A percentile compares a stretch with the other conserved stretches of the same genome.
Evolutionary conservation across 768 basidiomycete species (phyloP).

Genomic region (Pisolithus tinctorius): DNA sequence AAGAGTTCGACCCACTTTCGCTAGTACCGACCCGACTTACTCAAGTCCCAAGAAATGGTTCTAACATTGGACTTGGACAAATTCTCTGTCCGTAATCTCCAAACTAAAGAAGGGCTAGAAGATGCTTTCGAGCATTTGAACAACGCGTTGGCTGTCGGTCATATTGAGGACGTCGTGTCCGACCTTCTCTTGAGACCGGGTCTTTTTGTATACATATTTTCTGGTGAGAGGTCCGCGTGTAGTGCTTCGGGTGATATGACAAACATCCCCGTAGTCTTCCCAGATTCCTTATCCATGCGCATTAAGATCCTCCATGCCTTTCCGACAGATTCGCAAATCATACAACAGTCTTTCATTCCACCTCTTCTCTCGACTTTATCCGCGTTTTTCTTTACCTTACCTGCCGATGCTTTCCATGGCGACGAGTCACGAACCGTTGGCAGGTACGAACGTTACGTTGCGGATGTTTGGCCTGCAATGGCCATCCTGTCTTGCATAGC

Average conservation of each 20-base stretch:
- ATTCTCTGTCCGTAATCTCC: not conserved
- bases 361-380: slow-evolving; percentile 14
- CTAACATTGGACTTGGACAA: not conserved
- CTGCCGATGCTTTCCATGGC: not conserved
- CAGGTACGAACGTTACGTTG: slow-evolving; percentile 8
- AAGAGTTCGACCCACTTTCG: too few relatives aligned
- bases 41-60: not conserved
- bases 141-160: not conserved
- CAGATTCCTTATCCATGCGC: not conserved
- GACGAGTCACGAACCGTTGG: slow-evolving; percentile 3
- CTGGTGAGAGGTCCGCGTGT: slow-evolving; percentile 3
- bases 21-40: not conserved
- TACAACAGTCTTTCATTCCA: slow-evolving; percentile 9
- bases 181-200: slow-evolving; percentile 4
- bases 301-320: slow-evolving; percentile 28
- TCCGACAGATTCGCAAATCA: slow-evolving; percentile 16
- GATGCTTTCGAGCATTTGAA: not conserved
- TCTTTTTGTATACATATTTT: slow-evolving; percentile 9
- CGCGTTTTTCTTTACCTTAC: slow-evolving; percentile 12
- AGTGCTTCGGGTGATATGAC: not conserved
- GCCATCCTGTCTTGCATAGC: slow-evolving; percentile 3
- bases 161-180: not conserved
- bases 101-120: not conserved
- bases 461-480: slow-evolving; percentile 9
- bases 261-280: not conserved